Evolutionary conservation across 345 rosid species (phyloP).

Genomic region (Salix dunnii): DNA sequence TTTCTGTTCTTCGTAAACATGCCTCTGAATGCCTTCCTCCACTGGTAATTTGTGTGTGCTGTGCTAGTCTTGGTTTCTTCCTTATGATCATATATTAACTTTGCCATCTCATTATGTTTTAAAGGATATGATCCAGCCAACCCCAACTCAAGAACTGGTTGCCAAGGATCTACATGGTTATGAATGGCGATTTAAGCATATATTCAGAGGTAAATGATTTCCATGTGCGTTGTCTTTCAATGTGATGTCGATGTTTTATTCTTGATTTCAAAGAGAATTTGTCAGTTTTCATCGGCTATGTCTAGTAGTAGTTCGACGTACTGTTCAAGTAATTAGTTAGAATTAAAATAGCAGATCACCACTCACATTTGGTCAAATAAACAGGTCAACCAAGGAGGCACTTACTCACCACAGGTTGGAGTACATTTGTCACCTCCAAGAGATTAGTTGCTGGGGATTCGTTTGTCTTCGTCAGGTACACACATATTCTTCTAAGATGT

Average conservation of each 20-base stretch:
- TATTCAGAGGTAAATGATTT: conserved; percentile 65
- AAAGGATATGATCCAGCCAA: conserved; percentile 83
- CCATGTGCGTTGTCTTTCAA: not conserved
- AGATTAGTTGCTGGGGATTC: conserved; percentile 88
- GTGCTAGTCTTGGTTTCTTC: not conserved
- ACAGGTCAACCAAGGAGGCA: conserved; percentile 95
- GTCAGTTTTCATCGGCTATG: not conserved
- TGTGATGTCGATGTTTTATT: not conserved
- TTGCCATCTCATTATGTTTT: not conserved
- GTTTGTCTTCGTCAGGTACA: conserved; percentile 83
- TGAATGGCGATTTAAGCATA: conserved; percentile 95
- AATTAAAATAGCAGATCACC: not conserved
- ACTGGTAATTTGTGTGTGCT: conserved; percentile 48
- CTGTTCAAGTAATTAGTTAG: not conserved
- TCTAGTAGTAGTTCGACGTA: not conserved
- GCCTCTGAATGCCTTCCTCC: conserved; percentile 93
- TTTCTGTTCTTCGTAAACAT: conserved; percentile 86
- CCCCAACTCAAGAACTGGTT: conserved; percentile 87
- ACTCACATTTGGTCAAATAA: not conserved
- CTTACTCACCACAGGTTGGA: conserved; percentile 94
- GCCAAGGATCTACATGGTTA: conserved; percentile 89
- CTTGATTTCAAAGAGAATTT: not conserved
- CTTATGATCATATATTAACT: not conserved
- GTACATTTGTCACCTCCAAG: conserved; percentile 88
- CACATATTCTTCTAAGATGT: not conserved